phyloP scores from a whole-genome alignment of 176 grass and related monocot genomes.

The Hordeum marinum region DNA sequence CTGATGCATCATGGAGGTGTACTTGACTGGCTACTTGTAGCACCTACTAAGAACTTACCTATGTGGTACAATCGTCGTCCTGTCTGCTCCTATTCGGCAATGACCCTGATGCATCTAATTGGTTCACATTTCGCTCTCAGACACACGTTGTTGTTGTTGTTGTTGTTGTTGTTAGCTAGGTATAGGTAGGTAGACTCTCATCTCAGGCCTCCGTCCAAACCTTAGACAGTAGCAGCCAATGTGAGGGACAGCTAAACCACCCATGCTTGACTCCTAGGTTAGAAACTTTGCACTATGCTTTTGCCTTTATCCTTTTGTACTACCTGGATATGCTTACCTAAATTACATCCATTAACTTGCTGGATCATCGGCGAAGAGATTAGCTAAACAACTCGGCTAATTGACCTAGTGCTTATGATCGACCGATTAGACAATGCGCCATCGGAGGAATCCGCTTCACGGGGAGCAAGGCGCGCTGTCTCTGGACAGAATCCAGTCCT shows the following conservation, averaged over 20 bases:
- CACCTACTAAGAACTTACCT: constrained; percentile 11
- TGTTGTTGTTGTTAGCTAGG: background rate
- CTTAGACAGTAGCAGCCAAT: constrained; percentile 34
- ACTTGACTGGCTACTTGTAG: constrained; percentile 15
- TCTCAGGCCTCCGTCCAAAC: constrained; percentile 17
- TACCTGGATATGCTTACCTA: constrained; percentile 2
- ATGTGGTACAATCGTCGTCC: background rate
- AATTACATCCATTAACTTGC: background rate
- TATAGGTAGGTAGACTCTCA: background rate
- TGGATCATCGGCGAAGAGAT: background rate
- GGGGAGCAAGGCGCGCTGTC: background rate
- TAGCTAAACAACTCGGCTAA: background rate
- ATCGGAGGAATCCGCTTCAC: constrained; percentile 6
- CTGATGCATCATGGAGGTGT: constrained; percentile 31
- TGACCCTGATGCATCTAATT: constrained; percentile 14
- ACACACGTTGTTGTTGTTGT: background rate
- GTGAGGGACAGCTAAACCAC: background rate
- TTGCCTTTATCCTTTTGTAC: constrained; percentile 12
- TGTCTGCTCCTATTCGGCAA: constrained; percentile 13
- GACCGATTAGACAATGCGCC: constrained; percentile 9
- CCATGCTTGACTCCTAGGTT: constrained; percentile 35
- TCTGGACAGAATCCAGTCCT: constrained; percentile 30
- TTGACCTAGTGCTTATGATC: background rate
- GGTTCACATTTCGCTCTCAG: constrained; percentile 42
- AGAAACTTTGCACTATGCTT: constrained; percentile 3